Conservation (phyloP, 2,329 filamentous ascomycete species). For the Diplodia corticola region DNA sequence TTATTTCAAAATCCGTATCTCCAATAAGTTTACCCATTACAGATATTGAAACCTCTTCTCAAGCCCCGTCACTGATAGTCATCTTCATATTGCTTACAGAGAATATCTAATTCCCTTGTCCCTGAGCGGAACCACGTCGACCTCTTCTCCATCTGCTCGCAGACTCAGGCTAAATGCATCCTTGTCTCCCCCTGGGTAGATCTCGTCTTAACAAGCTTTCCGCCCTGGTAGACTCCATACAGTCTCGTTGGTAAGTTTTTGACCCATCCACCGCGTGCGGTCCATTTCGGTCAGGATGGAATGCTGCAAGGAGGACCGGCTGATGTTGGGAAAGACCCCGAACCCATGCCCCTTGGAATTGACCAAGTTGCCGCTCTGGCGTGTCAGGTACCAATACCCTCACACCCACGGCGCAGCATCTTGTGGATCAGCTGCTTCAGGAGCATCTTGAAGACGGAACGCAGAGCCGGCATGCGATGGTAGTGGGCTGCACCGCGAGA, state of each 20-base stretch:
- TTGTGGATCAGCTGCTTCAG: slow-evolving; percentile 42
- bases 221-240: not conserved
- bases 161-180: not conserved
- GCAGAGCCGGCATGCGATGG: slow-evolving; percentile 40
- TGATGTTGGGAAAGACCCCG: slow-evolving; percentile 35
- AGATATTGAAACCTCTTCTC: too few species aligned
- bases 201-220: not conserved
- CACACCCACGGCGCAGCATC: slow-evolving; percentile 46
- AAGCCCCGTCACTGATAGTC: too few species aligned
- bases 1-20: too few species aligned
- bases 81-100: slow-evolving; percentile 7
- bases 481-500: slow-evolving; percentile 42
- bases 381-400: slow-evolving; percentile 47
- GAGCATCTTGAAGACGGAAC: slow-evolving; percentile 38
- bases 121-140: not conserved
- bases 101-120: not conserved
- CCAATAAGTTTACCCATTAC: too few species aligned
- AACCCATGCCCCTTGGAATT: slow-evolving; percentile 29
- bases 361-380: slow-evolving; percentile 35
- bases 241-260: not conserved
- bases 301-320: slow-evolving; percentile 36
- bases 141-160: not conserved
- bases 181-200: too few species aligned
- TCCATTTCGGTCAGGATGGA: slow-evolving; percentile 43
- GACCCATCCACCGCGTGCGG: slow-evolving; percentile 40